Conservation (phyloP, 768 basidiomycete species). For the Pleurotus eryngii region DNA sequence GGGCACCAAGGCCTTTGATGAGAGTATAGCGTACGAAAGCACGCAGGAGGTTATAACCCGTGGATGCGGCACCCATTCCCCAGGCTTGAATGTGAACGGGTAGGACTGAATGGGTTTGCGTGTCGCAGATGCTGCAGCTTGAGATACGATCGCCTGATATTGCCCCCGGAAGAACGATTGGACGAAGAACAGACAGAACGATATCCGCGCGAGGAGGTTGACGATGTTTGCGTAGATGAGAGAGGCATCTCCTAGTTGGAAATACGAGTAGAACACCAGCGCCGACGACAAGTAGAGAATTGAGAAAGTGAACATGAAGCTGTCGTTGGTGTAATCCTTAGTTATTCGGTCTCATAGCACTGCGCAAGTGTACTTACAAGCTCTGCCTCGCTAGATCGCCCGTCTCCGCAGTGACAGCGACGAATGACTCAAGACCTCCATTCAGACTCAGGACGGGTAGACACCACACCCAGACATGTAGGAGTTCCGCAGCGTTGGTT, state of each 20-base stretch:
- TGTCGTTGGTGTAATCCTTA: constrained; percentile 15
- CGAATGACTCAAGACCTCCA: constrained; percentile 88
- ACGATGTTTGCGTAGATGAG: constrained; percentile 76
- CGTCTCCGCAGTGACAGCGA: constrained; percentile 72
- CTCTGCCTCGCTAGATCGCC: constrained; percentile 69
- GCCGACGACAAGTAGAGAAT: constrained; percentile 54
- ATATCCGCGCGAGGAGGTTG: constrained; percentile 60
- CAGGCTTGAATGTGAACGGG: no score
- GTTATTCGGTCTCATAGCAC: background rate
- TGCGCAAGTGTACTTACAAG: constrained; percentile 32
- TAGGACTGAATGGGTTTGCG: no score
- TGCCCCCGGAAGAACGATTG: constrained; percentile 39
- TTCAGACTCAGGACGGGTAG: constrained; percentile 89
- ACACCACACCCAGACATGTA: constrained; percentile 81
- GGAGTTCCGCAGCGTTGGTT: constrained; percentile 78
- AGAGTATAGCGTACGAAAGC: no score
- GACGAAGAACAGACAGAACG: constrained; percentile 54
- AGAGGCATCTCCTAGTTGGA: constrained; percentile 58
- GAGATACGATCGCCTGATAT: no score
- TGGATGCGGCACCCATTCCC: no score
- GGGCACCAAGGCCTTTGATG: no score
- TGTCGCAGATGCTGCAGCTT: no score
- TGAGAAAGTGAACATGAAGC: constrained; percentile 82
- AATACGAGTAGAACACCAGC: constrained; percentile 39
- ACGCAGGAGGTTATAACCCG: no score